phyloP scores from a whole-genome alignment of 106 monocot genomes.

The Agapanthus africanus region DNA sequence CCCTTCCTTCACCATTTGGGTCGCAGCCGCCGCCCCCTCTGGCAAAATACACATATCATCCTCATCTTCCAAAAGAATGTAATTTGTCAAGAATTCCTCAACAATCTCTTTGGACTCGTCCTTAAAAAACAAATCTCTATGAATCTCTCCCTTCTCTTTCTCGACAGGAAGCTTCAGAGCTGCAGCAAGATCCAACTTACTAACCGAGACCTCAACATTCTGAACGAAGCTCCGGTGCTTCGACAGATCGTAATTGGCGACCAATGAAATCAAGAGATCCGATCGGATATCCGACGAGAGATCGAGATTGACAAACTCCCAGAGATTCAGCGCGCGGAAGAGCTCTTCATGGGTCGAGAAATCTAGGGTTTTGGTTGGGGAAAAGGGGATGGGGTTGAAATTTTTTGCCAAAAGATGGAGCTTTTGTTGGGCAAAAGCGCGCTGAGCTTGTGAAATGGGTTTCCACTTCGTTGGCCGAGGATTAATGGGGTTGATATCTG shows the following conservation, averaged over 20 bases:
- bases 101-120: slow-evolving; percentile 23
- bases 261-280: slow-evolving; percentile 46
- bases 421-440: background rate
- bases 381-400: slow-evolving; percentile 32
- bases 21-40: slow-evolving; percentile 37
- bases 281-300: slow-evolving; percentile 28
- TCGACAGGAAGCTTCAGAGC: slow-evolving; percentile 50
- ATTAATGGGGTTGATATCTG: background rate
- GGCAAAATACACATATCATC: slow-evolving; percentile 66
- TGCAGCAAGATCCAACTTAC: slow-evolving; percentile 31
- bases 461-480: background rate
- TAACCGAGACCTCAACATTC: slow-evolving; percentile 23
- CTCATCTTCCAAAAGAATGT: slow-evolving; percentile 47
- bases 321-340: slow-evolving; percentile 58
- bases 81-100: slow-evolving; percentile 41
- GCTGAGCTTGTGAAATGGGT: background rate
- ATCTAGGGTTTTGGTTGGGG: slow-evolving; percentile 12
- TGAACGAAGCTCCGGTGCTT: slow-evolving; percentile 36
- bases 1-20: slow-evolving; percentile 53
- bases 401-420: slow-evolving; percentile 13
- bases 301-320: slow-evolving; percentile 47
- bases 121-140: slow-evolving; percentile 9
- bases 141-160: background rate
- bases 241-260: slow-evolving; percentile 52
- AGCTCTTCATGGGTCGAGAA: slow-evolving; percentile 33